These are phyloP conservation scores for Hortaea werneckii DNA, from an alignment of 2,329 filamentous ascomycete species.

Conservation along the genomic window DNA sequence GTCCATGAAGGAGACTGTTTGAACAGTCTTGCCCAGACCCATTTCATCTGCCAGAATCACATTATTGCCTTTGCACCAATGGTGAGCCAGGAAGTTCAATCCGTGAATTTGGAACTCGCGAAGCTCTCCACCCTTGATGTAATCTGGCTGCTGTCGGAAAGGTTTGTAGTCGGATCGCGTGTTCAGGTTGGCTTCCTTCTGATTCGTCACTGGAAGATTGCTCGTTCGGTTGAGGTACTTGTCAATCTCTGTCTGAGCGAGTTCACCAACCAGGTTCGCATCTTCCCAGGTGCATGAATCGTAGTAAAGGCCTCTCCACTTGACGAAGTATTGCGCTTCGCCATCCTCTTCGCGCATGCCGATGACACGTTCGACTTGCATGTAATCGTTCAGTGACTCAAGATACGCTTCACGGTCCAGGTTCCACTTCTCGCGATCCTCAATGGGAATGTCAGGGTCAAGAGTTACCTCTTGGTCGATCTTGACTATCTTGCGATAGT, in stretches of 20 bases:
- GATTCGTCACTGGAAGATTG: slow-evolving; percentile 70
- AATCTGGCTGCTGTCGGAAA: slow-evolving; percentile 74
- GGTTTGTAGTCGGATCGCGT: slow-evolving; percentile 62
- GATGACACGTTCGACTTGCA: slow-evolving; percentile 87
- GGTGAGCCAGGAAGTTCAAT: slow-evolving; percentile 88
- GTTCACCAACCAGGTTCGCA: slow-evolving; percentile 60
- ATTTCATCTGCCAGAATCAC: slow-evolving; percentile 98
- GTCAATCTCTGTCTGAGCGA: slow-evolving; percentile 84
- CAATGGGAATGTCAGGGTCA: slow-evolving; percentile 63
- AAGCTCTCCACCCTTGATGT: slow-evolving; percentile 74
- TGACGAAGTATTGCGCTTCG: slow-evolving; percentile 81
- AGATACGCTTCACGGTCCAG: slow-evolving; percentile 88
- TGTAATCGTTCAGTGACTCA: slow-evolving; percentile 81
- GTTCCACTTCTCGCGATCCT: slow-evolving; percentile 87
- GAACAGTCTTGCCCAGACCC: slow-evolving; percentile 96
- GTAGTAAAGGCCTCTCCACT: slow-evolving; percentile 80
- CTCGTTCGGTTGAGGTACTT: slow-evolving; percentile 76
- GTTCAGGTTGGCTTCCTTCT: slow-evolving; percentile 61
- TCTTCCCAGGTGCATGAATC: slow-evolving; percentile 92
- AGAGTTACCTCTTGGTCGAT: slow-evolving; percentile 69
- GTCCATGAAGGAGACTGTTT: slow-evolving; percentile 92
- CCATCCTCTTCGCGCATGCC: slow-evolving; percentile 70
- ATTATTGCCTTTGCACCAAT: slow-evolving; percentile 90
- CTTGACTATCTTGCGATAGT: slow-evolving; percentile 73
- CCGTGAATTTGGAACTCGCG: slow-evolving; percentile 90